A percentile compares a stretch with the other conserved stretches of the same genome.
Evolutionary conservation across 164 flowering plant species (phyloP).

Genomic region (Warburgia ugandensis): DNA sequence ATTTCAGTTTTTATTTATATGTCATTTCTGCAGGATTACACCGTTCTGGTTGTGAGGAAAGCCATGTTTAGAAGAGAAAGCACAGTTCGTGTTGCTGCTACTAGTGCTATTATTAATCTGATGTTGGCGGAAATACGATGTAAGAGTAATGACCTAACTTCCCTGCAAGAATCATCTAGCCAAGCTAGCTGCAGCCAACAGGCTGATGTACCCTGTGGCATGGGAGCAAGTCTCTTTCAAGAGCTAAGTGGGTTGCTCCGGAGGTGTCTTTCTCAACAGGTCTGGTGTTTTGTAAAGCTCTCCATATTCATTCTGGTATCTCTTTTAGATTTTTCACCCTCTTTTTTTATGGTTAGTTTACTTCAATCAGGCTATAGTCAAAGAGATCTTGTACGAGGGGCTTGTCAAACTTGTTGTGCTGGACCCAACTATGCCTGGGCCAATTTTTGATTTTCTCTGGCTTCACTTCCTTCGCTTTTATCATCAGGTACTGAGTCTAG

Average conservation of each 20-base stretch:
- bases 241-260: conserved; percentile 76
- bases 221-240: conserved; percentile 48
- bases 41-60: conserved; percentile 64
- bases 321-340: neutral
- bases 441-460: conserved; percentile 60
- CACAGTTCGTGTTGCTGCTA: conserved; percentile 60
- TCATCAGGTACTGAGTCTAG: conserved; percentile 39
- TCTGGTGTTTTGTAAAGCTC: conserved; percentile 14
- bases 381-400: conserved; percentile 56
- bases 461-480: conserved; percentile 69
- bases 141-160: conserved; percentile 28
- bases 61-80: conserved; percentile 84
- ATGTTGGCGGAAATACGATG: conserved; percentile 48
- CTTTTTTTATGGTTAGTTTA: conserved; percentile 11
- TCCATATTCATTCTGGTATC: neutral
- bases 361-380: conserved; percentile 54
- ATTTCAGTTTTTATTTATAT: no score
- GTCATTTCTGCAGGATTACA: conserved; percentile 45
- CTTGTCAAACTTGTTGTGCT: conserved; percentile 57
- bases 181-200: conserved; percentile 93
- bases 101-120: conserved; percentile 52
- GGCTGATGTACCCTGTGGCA: conserved; percentile 29
- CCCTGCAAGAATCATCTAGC: conserved; percentile 75
- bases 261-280: conserved; percentile 89
- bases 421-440: conserved; percentile 44